Evolutionary conservation across 1,284 basidiomycete genomes (phyloP).

Genomic region (Cutaneotrichosporon sp.): DNA sequence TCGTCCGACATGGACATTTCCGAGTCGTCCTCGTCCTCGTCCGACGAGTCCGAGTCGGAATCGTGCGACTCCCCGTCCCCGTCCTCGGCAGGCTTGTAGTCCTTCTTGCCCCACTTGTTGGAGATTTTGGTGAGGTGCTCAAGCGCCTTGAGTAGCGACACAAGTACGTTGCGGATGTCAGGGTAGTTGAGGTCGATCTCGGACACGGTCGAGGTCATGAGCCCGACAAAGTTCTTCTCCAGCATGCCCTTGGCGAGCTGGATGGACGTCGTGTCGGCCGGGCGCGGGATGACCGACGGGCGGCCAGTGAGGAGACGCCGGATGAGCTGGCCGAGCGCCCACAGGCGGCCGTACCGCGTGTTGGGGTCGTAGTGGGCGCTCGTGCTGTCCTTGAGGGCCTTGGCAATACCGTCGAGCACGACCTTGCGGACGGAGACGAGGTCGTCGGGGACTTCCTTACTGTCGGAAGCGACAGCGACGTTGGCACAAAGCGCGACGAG

Average conservation of each 20-base stretch:
- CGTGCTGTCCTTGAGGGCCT: constrained; percentile 76
- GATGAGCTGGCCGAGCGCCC: constrained; percentile 82
- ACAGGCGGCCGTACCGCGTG: constrained; percentile 77
- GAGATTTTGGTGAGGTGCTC: constrained; percentile 91
- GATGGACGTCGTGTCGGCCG: constrained; percentile 32
- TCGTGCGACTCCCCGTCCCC: constrained; percentile 21
- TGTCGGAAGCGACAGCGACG: constrained; percentile 55
- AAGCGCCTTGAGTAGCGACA: constrained; percentile 78
- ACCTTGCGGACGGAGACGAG: constrained; percentile 81
- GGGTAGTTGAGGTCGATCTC: constrained; percentile 97
- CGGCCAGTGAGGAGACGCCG: constrained; percentile 79
- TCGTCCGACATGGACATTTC: constrained; percentile 61
- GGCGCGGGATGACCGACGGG: constrained; percentile 54
- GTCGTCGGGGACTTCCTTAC: constrained; percentile 71
- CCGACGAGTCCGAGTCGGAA: constrained; percentile 18
- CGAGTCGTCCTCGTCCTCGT: constrained; percentile 52
- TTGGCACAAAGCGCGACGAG: constrained; percentile 89
- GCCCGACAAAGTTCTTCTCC: constrained; percentile 92
- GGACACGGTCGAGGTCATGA: constrained; percentile 79
- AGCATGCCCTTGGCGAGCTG: constrained; percentile 94
- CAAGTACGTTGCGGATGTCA: constrained; percentile 76
- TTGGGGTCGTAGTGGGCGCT: constrained; percentile 60
- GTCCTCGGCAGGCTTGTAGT: constrained; percentile 56
- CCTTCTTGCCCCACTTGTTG: constrained; percentile 88
- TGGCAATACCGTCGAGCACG: constrained; percentile 80